Conservation (phyloP, 768 basidiomycete species). For the Mycena floridula region DNA sequence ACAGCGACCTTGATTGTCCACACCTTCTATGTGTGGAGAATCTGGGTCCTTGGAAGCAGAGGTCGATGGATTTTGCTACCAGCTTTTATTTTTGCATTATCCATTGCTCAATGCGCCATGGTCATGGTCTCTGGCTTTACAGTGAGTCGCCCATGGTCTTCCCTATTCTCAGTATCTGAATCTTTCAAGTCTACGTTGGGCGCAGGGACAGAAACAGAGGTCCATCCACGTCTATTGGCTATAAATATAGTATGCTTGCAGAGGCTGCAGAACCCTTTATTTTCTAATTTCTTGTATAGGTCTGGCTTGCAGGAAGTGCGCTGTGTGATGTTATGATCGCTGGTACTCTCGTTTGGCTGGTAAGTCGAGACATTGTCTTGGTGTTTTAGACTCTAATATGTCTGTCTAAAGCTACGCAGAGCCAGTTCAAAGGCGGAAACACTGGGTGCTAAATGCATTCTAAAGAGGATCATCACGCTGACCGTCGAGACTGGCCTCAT, state of each 20-base stretch:
- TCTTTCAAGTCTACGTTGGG: neutral
- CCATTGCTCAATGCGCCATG: conserved; percentile 6
- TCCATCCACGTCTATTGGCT: conserved; percentile 5
- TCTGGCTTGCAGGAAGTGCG: conserved; percentile 20
- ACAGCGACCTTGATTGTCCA: conserved; percentile 9
- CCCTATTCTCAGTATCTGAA: neutral
- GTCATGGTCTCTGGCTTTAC: conserved; percentile 5
- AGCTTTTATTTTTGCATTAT: too few relatives aligned
- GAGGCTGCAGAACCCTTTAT: neutral
- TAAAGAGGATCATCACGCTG: conserved; percentile 9
- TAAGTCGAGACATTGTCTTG: conserved; percentile 4
- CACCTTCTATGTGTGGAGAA: conserved; percentile 19
- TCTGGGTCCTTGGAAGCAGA: conserved; percentile 12
- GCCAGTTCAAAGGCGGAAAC: conserved; percentile 4
- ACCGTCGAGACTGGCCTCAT: conserved; percentile 18
- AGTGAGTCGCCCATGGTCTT: conserved; percentile 1
- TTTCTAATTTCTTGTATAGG: conserved; percentile 2
- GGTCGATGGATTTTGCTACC: too few relatives aligned
- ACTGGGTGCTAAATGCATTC: neutral
- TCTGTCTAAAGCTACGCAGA: conserved; percentile 1
- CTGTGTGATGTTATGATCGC: conserved; percentile 20
- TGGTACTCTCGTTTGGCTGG: conserved; percentile 17
- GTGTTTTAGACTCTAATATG: neutral
- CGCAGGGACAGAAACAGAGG: conserved; percentile 1
- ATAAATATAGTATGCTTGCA: conserved; percentile 8